Evolutionary conservation across 805 yeast genomes (phyloP).

Genomic region (Starmerella vaccinii): DNA sequence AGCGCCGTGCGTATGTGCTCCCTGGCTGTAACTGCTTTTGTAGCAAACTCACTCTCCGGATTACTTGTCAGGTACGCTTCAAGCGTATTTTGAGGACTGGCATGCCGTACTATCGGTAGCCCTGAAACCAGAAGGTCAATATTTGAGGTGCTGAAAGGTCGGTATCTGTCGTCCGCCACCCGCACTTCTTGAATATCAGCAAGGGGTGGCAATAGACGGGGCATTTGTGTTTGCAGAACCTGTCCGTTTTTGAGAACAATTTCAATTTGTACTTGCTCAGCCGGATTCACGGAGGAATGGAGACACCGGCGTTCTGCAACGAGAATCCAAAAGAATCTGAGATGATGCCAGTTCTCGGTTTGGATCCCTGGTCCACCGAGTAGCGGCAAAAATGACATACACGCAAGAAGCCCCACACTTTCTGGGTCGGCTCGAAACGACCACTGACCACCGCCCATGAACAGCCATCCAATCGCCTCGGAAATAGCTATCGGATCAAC

Average conservation of each 20-base stretch:
- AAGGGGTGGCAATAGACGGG: conserved; percentile 15
- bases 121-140: not conserved
- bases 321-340: conserved; percentile 84
- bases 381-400: conserved; percentile 37
- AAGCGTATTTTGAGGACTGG: conserved; percentile 7
- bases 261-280: conserved; percentile 41
- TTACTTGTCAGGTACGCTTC: conserved; percentile 1
- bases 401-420: conserved; percentile 55
- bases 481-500: conserved; percentile 71
- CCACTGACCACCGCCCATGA: conserved; percentile 87
- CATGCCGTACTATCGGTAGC: not conserved
- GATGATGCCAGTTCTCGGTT: conserved; percentile 60
- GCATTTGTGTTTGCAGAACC: not conserved
- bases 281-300: conserved; percentile 59
- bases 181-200: not conserved
- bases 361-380: conserved; percentile 16
- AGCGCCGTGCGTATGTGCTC: not conserved
- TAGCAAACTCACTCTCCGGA: too few relatives aligned
- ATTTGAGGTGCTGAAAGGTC: not conserved
- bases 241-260: conserved; percentile 26
- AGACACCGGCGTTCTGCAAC: conserved; percentile 73
- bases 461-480: conserved; percentile 76
- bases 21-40: too few relatives aligned
- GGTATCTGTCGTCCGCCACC: conserved; percentile 8
- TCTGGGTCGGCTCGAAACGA: conserved; percentile 56